These are phyloP conservation scores for Didymella glomerata DNA, from an alignment of 2,329 filamentous ascomycete species.

Conservation along the genomic window DNA sequence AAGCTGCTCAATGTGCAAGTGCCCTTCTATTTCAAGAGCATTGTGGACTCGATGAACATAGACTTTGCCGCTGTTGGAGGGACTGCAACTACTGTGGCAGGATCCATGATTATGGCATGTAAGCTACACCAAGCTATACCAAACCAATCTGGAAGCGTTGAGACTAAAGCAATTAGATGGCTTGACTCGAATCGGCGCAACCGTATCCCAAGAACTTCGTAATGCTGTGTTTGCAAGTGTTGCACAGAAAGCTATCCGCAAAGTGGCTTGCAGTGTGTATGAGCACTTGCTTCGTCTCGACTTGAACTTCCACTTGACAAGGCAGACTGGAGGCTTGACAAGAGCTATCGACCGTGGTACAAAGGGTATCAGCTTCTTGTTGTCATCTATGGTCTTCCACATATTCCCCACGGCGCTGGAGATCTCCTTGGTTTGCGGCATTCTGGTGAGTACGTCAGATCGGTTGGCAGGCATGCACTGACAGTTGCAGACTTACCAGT, in stretches of 20 bases:
- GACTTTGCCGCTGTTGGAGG: slow-evolving; percentile 88
- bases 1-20: slow-evolving; percentile 97
- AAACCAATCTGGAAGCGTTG: slow-evolving; percentile 13
- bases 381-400: slow-evolving; percentile 99
- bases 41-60: slow-evolving; percentile 97
- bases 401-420: slow-evolving; percentile 92
- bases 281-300: slow-evolving; percentile 88
- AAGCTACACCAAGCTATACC: slow-evolving; percentile 45
- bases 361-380: slow-evolving; percentile 95
- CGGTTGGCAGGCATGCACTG: slow-evolving; percentile 10
- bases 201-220: slow-evolving; percentile 88
- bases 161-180: slow-evolving; percentile 66
- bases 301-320: slow-evolving; percentile 89
- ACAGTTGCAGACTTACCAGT: slow-evolving; percentile 78
- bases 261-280: slow-evolving; percentile 91
- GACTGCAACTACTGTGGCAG: slow-evolving; percentile 86
- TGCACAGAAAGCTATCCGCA: slow-evolving; percentile 93
- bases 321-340: slow-evolving; percentile 93
- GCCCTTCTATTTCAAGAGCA: slow-evolving; percentile 98
- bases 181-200: slow-evolving; percentile 84
- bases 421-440: slow-evolving; percentile 94
- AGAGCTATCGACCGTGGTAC: slow-evolving; percentile 95
- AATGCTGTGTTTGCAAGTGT: slow-evolving; percentile 98
- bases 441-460: slow-evolving; percentile 64
- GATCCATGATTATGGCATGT: slow-evolving; percentile 90